Evolutionary conservation across 1,284 basidiomycete genomes (phyloP).

Genomic region (Athelia psychrophila): DNA sequence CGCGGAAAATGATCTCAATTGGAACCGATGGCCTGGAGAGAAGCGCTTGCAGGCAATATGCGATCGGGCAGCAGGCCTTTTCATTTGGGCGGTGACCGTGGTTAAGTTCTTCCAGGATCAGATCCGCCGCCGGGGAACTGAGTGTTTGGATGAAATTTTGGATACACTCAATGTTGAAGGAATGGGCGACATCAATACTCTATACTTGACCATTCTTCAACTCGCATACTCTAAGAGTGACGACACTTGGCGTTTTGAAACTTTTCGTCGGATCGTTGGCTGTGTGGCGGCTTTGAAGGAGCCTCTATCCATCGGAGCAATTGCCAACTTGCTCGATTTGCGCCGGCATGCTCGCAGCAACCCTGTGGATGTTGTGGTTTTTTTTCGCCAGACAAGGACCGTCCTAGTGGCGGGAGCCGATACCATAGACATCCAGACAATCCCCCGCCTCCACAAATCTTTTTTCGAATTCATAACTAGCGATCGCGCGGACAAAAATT

Average conservation of each 20-base stretch:
- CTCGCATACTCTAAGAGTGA: background rate
- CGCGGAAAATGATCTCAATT: background rate
- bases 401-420: background rate
- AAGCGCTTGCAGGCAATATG: background rate
- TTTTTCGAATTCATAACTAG: conserved; percentile 1
- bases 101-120: background rate
- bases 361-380: background rate
- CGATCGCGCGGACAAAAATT: background rate
- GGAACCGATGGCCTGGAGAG: background rate
- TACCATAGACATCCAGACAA: background rate
- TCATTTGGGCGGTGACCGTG: conserved; percentile 1
- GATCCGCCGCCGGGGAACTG: background rate
- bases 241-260: background rate
- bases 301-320: background rate
- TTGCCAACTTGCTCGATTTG: background rate
- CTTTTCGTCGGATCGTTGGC: background rate
- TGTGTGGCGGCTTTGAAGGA: background rate
- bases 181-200: conserved; percentile 1
- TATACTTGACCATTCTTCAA: background rate
- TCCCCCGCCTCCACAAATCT: background rate
- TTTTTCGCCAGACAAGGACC: background rate
- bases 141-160: background rate
- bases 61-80: background rate
- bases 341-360: background rate
- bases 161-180: background rate